phyloP scores from a whole-genome alignment of 805 yeast species.

The Sporopachydermia lactativora region DNA sequence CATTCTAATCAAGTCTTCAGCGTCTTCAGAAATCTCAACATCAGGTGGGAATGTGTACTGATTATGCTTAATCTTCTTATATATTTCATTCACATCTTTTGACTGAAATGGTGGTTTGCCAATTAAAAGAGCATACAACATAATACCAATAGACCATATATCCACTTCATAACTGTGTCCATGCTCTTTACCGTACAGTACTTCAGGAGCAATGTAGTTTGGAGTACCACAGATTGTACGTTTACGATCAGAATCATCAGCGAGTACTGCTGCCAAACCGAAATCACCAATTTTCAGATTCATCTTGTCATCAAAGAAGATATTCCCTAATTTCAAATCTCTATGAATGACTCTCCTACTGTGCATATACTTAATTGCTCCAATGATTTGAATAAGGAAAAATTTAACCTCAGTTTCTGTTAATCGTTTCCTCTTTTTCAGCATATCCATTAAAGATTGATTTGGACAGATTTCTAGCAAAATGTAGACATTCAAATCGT shows the following conservation, averaged over 20 bases:
- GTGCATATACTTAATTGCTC: conserved; percentile 90
- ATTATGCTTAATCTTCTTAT: conserved; percentile 65
- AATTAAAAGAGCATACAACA: conserved; percentile 81
- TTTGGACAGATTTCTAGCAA: conserved; percentile 90
- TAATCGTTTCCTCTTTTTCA: conserved; percentile 70
- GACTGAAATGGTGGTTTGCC: conserved; percentile 99
- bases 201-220: conserved; percentile 97
- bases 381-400: conserved; percentile 84
- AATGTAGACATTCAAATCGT: conserved; percentile 85
- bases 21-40: conserved; percentile 54
- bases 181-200: conserved; percentile 63
- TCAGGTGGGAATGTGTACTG: conserved; percentile 71
- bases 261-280: conserved; percentile 94
- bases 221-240: conserved; percentile 98
- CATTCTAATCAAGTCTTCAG: conserved; percentile 55
- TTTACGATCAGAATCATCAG: conserved; percentile 56
- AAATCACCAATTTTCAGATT: conserved; percentile 94
- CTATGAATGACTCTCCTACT: conserved; percentile 87
- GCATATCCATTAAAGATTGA: conserved; percentile 85
- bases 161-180: conserved; percentile 96
- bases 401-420: conserved; percentile 86
- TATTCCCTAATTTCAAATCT: conserved; percentile 91
- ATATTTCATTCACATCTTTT: conserved; percentile 82
- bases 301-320: conserved; percentile 88
- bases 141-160: conserved; percentile 95